These are phyloP conservation scores for Sanghuangporus sanghuang DNA, from an alignment of 1,284 basidiomycete genomes.

Conservation along the genomic window DNA sequence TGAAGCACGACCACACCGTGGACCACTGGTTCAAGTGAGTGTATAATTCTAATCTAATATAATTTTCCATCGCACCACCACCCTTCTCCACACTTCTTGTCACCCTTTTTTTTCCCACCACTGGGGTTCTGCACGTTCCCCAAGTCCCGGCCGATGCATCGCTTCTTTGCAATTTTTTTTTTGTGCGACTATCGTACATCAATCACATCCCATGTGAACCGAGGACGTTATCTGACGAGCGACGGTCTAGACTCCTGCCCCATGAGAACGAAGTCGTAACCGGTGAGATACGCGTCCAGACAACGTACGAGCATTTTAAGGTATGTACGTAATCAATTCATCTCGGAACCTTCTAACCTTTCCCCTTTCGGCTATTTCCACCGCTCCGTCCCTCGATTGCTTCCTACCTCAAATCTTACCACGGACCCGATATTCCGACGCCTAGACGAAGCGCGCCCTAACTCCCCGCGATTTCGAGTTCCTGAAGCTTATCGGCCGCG, in stretches of 20 bases:
- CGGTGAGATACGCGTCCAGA: constrained; percentile 93
- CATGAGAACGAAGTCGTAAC: constrained; percentile 79
- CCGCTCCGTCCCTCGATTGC: constrained; percentile 1
- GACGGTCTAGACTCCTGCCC: constrained; percentile 56
- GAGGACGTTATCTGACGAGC: constrained; percentile 19
- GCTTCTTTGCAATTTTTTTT: constrained; percentile 2
- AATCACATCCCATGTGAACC: constrained; percentile 14
- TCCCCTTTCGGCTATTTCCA: not conserved
- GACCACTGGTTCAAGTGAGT: constrained; percentile 95
- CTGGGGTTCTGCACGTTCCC: constrained; percentile 11
- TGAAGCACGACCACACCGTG: constrained; percentile 89
- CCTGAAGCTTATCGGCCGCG: constrained; percentile 96
- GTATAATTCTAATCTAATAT: constrained; percentile 9
- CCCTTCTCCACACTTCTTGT: not conserved
- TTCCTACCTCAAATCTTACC: not conserved
- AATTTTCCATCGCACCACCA: too few species aligned
- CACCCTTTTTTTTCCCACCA: not conserved
- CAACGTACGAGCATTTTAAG: constrained; percentile 89
- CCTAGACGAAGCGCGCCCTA: constrained; percentile 74
- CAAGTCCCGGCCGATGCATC: not conserved
- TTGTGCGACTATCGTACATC: not conserved
- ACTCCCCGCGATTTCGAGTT: constrained; percentile 96
- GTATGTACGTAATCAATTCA: constrained; percentile 39
- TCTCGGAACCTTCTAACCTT: not conserved
- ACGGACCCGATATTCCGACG: not conserved